A percentile compares a stretch with the other conserved stretches of the same genome.
phyloP scores from a whole-genome alignment of 805 yeast species.

The Candida yuanshanica region DNA sequence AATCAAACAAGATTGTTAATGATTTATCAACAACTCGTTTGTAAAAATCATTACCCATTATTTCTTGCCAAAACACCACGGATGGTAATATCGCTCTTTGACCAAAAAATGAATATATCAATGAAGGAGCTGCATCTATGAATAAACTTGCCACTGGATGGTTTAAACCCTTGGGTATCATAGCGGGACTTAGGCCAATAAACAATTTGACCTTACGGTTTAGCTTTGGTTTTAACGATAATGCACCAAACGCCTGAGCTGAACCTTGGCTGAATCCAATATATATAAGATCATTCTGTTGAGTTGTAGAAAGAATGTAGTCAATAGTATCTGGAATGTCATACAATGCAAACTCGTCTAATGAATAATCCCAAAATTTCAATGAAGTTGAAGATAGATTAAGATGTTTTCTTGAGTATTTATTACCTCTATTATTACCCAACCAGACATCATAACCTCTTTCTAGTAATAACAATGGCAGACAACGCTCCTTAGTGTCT shows the following conservation, averaged over 20 bases:
- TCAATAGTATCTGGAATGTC: conserved; percentile 85
- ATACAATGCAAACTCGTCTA: conserved; percentile 87
- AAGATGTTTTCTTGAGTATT: conserved; percentile 52
- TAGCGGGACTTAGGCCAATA: conserved; percentile 89
- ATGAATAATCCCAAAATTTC: conserved; percentile 82
- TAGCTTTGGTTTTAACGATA: conserved; percentile 58
- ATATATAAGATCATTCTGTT: conserved; percentile 44
- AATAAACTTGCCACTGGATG: conserved; percentile 72
- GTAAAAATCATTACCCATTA: conserved; percentile 69
- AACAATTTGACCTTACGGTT: conserved; percentile 51
- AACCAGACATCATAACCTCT: conserved; percentile 92
- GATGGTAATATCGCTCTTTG: conserved; percentile 70
- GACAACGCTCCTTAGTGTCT: conserved; percentile 41
- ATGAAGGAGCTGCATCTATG: conserved; percentile 67
- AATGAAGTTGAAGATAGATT: conserved; percentile 23
- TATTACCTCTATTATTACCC: conserved; percentile 90
- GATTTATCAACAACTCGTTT: conserved; percentile 61
- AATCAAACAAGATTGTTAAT: conserved; percentile 56
- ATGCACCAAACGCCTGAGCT: conserved; percentile 85
- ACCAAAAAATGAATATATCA: conserved; percentile 71
- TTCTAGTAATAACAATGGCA: conserved; percentile 73
- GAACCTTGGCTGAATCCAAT: conserved; percentile 93
- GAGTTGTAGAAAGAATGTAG: conserved; percentile 55
- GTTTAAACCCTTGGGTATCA: conserved; percentile 82
- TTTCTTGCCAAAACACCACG: conserved; percentile 62